Evolutionary conservation across 2,329 filamentous ascomycete genomes (phyloP).

Genomic region (Alternaria hordeiaustralica): DNA sequence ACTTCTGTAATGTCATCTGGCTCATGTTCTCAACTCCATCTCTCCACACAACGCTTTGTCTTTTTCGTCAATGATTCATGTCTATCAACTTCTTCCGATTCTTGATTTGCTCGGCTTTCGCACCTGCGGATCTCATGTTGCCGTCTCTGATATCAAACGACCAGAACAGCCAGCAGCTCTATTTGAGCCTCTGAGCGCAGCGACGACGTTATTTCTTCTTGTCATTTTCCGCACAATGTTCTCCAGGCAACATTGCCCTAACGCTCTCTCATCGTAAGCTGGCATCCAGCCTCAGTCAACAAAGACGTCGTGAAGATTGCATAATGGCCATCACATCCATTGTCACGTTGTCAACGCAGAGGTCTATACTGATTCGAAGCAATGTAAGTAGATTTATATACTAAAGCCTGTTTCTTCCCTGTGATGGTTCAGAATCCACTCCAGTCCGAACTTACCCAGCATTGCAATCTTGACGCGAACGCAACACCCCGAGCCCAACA

Average conservation of each 20-base stretch:
- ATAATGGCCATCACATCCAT: background rate
- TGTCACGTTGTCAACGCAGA: background rate
- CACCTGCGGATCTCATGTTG: background rate
- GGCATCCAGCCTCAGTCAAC: background rate
- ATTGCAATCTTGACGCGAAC: background rate
- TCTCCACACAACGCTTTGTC: background rate
- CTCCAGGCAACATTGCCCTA: no score
- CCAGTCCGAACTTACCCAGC: no score
- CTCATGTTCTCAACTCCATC: background rate
- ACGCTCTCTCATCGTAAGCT: background rate
- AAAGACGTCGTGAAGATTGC: background rate
- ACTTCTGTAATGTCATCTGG: background rate
- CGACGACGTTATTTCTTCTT: background rate
- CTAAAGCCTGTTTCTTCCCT: fast-evolving
- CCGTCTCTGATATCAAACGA: background rate
- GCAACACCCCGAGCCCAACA: background rate
- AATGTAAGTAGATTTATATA: background rate
- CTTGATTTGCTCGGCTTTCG: background rate
- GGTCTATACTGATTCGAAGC: background rate
- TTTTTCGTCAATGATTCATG: background rate
- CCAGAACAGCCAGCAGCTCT: background rate
- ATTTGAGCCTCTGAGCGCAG: fast-evolving
- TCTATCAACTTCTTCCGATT: background rate
- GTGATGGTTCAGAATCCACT: background rate
- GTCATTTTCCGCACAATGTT: background rate